Evolutionary conservation across 2,329 filamentous ascomycete species (phyloP), one percentile per base, ranked within the genome.

Genomic region (Pseudocercospora vitis): DNA sequence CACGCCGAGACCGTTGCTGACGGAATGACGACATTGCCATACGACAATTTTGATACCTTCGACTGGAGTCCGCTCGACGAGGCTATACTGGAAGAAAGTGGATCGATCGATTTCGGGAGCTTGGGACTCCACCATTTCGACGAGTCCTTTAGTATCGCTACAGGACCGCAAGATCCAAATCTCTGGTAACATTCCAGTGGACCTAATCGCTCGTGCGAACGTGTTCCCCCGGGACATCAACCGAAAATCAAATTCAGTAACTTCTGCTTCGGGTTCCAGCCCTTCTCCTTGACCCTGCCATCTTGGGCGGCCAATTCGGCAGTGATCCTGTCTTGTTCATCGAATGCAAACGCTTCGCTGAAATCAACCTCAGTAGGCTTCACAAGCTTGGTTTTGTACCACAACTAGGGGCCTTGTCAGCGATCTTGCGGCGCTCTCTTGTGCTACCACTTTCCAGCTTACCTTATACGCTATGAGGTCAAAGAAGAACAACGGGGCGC

Each of bases 401-500:
- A 59, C 12, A 59, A 16, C 53, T 55, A 16, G 7, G 19, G 12
- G 21, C 14, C 1, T 21, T 42, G 31, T 47, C 50, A 53, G 44
- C 16, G 16, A 11, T 37, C 33, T 37, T 37, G 33, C 33, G 7
- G 2, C 5, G 14, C 9, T 28, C 12, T 28, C 11, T 7, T 40
- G 23, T n/a, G 1, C 16, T 14, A 40, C 1, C 21, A 5, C 11
- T 45, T 9, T 26, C 2, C 6, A 3, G 37, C 55, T 31, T 23
- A 60, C 57, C 50, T 62, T 62, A 23, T 62, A 61, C 5, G 48
- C 56, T 12, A 56, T 35, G 35, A 68, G 69, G 51, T 70, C 67
- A 32, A 68, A 59, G 32, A 64, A 48, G 52, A 69, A 69, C 29
- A 70, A 50, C 5, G 68, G 68, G 6, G 64, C 68, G 2, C 66